Percentiles rank a stretch among this genome's conserved stretches.
These are phyloP conservation scores for Yarrowia bubula DNA, from an alignment of 805 yeast genomes.

Conservation along the genomic window DNA sequence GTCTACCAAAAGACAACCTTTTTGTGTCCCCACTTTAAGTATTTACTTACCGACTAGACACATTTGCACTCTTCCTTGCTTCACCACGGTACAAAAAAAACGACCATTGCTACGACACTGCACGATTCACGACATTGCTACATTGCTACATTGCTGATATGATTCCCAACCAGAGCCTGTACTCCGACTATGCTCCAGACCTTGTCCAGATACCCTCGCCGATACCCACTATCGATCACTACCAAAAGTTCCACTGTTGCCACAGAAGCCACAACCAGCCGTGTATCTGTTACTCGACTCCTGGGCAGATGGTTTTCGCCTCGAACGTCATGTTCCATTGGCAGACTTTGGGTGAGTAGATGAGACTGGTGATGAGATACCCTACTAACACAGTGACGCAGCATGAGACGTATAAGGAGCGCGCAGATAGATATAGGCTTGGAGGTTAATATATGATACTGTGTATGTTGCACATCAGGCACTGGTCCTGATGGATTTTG, in stretches of 20 bases:
- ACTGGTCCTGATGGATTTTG: too few species aligned
- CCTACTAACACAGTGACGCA: background rate
- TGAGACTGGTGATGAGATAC: background rate
- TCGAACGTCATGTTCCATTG: background rate
- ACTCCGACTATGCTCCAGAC: background rate
- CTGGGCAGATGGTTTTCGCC: background rate
- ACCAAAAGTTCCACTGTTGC: background rate
- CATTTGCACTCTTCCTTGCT: background rate
- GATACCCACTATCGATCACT: slow-evolving; percentile 22
- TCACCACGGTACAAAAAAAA: too few species aligned
- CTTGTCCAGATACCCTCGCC: slow-evolving; percentile 15
- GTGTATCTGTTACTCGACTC: slow-evolving; percentile 9
- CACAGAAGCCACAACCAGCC: background rate
- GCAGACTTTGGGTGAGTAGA: background rate
- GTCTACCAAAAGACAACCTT: background rate
- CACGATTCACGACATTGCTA: too few species aligned
- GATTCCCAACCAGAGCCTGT: background rate
- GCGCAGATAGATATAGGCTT: background rate
- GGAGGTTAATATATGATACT: background rate
- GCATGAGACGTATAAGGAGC: background rate
- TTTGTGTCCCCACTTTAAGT: background rate
- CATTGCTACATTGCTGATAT: background rate
- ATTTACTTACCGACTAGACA: background rate
- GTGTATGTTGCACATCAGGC: too few species aligned
- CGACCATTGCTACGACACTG: background rate